Conservation (phyloP, 116 monocot genomes). For the Cymodocea nodosa region DNA sequence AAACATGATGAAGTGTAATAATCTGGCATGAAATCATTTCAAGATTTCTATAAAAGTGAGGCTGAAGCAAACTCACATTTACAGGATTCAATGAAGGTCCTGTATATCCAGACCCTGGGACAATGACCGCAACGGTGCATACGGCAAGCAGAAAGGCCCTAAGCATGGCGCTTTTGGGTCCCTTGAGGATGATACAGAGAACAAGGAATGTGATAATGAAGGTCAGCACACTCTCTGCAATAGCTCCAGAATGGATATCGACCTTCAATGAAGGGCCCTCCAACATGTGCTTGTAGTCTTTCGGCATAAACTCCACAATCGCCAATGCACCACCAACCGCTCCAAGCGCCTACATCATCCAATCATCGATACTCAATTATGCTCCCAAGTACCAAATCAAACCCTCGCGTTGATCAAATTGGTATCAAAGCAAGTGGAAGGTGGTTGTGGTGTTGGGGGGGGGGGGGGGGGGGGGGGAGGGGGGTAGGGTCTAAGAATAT, state of each 20-base stretch:
- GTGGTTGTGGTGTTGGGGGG: too few species aligned
- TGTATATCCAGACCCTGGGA: conserved; percentile 49
- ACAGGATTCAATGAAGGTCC: conserved; percentile 83
- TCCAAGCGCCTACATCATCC: conserved; percentile 29
- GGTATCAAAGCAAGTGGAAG: too few species aligned
- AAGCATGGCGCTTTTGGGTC: conserved; percentile 41
- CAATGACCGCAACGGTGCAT: conserved; percentile 35
- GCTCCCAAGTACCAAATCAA: too few species aligned
- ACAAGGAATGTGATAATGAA: conserved; percentile 50
- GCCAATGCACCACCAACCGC: conserved; percentile 63
- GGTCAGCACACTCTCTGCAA: conserved; percentile 48
- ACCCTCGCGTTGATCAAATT: too few species aligned
- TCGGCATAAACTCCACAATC: conserved; percentile 50
- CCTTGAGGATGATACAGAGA: conserved; percentile 48
- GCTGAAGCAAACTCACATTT: conserved; percentile 39
- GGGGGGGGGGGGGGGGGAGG: too few species aligned
- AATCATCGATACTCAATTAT: too few species aligned
- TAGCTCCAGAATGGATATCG: conserved; percentile 50
- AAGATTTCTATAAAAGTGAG: not conserved
- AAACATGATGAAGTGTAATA: not conserved
- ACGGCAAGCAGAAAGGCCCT: conserved; percentile 38
- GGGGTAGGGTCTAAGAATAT: too few species aligned
- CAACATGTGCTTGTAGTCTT: conserved; percentile 60
- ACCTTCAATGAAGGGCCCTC: conserved; percentile 56
- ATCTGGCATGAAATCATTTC: not conserved